phyloP scores from a whole-genome alignment of 2,329 filamentous ascomycete genomes.

The Penicillium decumbens region DNA sequence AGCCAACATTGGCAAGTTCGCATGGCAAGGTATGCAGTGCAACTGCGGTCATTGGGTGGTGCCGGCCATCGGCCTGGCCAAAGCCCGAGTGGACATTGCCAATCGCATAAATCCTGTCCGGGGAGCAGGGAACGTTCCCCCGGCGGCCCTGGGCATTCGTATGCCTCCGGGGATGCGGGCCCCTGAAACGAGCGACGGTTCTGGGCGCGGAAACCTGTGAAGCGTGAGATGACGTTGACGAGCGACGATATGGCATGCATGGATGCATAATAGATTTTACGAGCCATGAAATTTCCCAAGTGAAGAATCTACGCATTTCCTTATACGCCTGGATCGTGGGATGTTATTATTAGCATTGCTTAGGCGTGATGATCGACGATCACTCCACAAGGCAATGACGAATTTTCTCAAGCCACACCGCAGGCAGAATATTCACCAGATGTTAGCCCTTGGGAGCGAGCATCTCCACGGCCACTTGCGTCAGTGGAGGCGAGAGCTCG shows the following conservation, averaged over 20 bases:
- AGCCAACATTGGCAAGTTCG: slow-evolving; percentile 83
- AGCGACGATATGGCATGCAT: slow-evolving; percentile 4
- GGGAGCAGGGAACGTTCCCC: slow-evolving; percentile 17
- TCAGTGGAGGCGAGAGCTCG: slow-evolving; percentile 9
- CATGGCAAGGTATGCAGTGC: slow-evolving; percentile 93
- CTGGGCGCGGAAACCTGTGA: slow-evolving; percentile 26
- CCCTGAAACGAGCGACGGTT: slow-evolving; percentile 8
- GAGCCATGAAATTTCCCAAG: slow-evolving; percentile 13
- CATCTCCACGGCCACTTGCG: slow-evolving; percentile 12
- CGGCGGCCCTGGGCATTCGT: slow-evolving; percentile 35
- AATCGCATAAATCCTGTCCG: slow-evolving; percentile 22
- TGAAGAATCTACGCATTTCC: neutral
- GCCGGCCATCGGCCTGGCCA: slow-evolving; percentile 81
- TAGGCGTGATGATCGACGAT: slow-evolving; percentile 6
- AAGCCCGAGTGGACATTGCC: slow-evolving; percentile 75
- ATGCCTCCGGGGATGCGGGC: slow-evolving; percentile 38
- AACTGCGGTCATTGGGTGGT: slow-evolving; percentile 87
- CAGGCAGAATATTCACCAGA: neutral
- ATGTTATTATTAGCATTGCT: slow-evolving; percentile 1
- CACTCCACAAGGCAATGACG: slow-evolving; percentile 4
- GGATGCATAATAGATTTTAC: slow-evolving; percentile 10
- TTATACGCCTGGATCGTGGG: neutral
- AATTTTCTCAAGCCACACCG: slow-evolving; percentile 9
- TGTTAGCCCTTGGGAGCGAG: neutral
- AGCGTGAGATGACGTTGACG: neutral